Conservation (phyloP, 108 stramenopile genomes). For the Cylindrotheca fusiformis region DNA sequence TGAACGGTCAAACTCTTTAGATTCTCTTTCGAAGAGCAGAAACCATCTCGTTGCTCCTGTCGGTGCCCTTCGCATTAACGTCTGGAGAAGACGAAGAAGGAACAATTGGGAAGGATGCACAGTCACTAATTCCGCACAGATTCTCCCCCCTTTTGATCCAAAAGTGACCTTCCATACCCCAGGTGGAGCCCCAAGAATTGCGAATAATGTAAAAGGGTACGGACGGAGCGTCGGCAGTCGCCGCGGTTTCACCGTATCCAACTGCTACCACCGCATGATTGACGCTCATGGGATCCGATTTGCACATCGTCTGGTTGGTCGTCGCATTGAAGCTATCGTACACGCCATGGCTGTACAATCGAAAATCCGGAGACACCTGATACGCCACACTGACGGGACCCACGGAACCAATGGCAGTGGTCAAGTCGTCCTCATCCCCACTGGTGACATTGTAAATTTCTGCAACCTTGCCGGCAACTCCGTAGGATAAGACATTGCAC, state of each 20-base stretch:
- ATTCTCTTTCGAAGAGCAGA: too few species aligned
- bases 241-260: slow-evolving; percentile 48
- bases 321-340: slow-evolving; percentile 58
- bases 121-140: slow-evolving; percentile 50
- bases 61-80: too few species aligned
- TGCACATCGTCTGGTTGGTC: slow-evolving; percentile 43
- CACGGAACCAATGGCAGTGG: slow-evolving; percentile 46
- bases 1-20: too few species aligned
- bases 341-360: slow-evolving; percentile 55
- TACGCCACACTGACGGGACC: slow-evolving; percentile 72
- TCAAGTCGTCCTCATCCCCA: slow-evolving; percentile 45
- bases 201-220: slow-evolving; percentile 52
- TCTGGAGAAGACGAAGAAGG: too few species aligned
- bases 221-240: not conserved
- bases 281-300: slow-evolving; percentile 36
- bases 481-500: not conserved
- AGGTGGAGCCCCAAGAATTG: slow-evolving; percentile 59
- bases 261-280: slow-evolving; percentile 83
- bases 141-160: slow-evolving; percentile 42
- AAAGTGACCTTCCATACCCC: slow-evolving; percentile 60
- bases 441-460: slow-evolving; percentile 45
- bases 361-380: slow-evolving; percentile 68
- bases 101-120: slow-evolving; percentile 50
- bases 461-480: slow-evolving; percentile 19
- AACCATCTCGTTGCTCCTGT: too few species aligned